A percentile compares a stretch with the other conserved stretches of the same genome.
phyloP scores from a whole-genome alignment of 2,329 filamentous ascomycete species.

The Fusarium tupiense region DNA sequence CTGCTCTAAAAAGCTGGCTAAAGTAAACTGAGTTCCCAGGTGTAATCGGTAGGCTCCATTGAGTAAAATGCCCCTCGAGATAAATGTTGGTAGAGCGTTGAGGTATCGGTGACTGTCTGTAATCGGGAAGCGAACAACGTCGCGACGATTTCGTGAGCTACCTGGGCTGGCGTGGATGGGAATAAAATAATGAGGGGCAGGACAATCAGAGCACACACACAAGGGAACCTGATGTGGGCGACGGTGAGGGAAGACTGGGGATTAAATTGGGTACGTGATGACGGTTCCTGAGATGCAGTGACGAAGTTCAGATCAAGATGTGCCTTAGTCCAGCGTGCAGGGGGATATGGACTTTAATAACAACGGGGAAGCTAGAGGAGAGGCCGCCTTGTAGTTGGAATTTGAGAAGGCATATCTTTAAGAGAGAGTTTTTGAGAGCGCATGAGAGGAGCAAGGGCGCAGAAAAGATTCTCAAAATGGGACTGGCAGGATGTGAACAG shows the following conservation, averaged over 20 bases:
- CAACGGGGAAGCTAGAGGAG: slow-evolving; percentile 31
- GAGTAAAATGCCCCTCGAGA: slow-evolving; percentile 17
- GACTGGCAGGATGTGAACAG: slow-evolving; percentile 44
- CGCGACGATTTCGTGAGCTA: slow-evolving; percentile 25
- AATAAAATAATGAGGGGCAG: slow-evolving; percentile 34
- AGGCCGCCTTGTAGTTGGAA: slow-evolving; percentile 33
- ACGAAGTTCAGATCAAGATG: slow-evolving; percentile 15
- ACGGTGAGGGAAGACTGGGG: slow-evolving; percentile 23
- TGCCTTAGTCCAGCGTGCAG: slow-evolving; percentile 20
- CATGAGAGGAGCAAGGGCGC: slow-evolving; percentile 39
- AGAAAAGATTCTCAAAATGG: slow-evolving; percentile 45
- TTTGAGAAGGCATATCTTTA: slow-evolving; percentile 35
- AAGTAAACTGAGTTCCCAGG: slow-evolving; percentile 22
- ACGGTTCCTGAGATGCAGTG: slow-evolving; percentile 25
- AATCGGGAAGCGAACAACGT: slow-evolving; percentile 14
- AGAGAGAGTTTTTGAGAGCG: slow-evolving; percentile 40
- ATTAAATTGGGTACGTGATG: slow-evolving; percentile 34
- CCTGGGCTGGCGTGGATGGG: slow-evolving; percentile 19
- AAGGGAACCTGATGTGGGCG: slow-evolving; percentile 26
- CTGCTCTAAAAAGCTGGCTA: slow-evolving; percentile 42
- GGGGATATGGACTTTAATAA: slow-evolving; percentile 26
- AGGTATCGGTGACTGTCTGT: slow-evolving; percentile 15
- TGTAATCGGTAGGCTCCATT: slow-evolving; percentile 37
- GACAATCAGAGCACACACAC: slow-evolving; percentile 29
- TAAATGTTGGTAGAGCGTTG: slow-evolving; percentile 20